Base-by-base conservation (phyloP, 768 basidiomycete genomes). In the Tephrocybe sp. region DNA sequence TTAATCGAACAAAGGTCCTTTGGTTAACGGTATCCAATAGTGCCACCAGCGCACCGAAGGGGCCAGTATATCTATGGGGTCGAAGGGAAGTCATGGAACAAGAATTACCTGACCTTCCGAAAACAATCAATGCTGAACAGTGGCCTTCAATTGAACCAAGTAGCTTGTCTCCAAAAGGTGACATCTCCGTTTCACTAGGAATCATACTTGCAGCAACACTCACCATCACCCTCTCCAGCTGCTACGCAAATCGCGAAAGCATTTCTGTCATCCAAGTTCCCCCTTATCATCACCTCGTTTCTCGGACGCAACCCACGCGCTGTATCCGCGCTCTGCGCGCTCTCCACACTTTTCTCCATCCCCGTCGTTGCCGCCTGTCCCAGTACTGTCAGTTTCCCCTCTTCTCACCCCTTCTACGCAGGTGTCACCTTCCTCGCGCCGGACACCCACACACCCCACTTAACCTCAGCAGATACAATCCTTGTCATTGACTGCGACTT, bases 31-130 rank as follows among this genome's bases (percentile, higher is more conserved):
- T 46, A 36, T 39, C 26, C 8, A 30, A 17, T 39, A 87, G 85
- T 55, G 85, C 87, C 4, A 79, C 67, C n/a, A 85, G 83, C 46
- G 78, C 82, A 23, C 87, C 87, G 0, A 82, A 78, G 60, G 86
- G 87, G 0, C 87, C 87, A 0, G 84, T 85, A 1, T 88, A 89
- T 62, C 70, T 87, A 7, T 88, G 84, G 83, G 84, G 78, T 11
- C 74, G 84, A 13, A 74, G 87, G n/a, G 87, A 89, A 60, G 74
- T 77, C 0, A 82, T 82, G 72, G 86, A 89, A 57, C 76, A 85
- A 61, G 80, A 84, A 59, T 63, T 87, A 0, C 71, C 78, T 17
- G 53, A 67, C 4, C 54, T 65, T 4, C 50, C 65, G 1, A 53
- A 64, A 2, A 45, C 66, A 0, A 49, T 65, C 9, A 49, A 63